These are phyloP conservation scores for Dactylellina cionopaga DNA, from an alignment of 2,329 filamentous ascomycete genomes.

Conservation along the genomic window DNA sequence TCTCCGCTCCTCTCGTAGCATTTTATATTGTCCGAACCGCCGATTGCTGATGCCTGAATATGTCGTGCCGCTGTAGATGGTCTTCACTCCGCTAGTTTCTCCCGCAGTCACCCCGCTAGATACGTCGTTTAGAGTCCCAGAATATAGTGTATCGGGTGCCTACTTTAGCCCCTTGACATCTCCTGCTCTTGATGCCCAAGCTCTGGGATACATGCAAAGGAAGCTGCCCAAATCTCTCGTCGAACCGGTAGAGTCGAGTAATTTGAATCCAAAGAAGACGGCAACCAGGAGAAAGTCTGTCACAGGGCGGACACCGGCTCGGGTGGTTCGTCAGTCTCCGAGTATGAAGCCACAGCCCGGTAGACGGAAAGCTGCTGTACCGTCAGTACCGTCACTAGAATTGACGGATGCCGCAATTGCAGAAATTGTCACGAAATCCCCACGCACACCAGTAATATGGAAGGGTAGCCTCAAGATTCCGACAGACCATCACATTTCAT, in stretches of 20 bases:
- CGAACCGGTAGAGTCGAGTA: conserved; percentile 60
- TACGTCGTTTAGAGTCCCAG: conserved; percentile 69
- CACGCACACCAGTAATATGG: conserved; percentile 54
- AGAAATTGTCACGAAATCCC: conserved; percentile 61
- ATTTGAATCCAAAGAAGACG: conserved; percentile 47
- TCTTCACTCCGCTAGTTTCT: conserved; percentile 82
- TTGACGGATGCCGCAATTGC: conserved; percentile 63
- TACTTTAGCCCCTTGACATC: conserved; percentile 88
- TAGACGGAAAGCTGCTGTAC: conserved; percentile 62
- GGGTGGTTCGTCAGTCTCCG: conserved; percentile 73
- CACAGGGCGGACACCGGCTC: conserved; percentile 51
- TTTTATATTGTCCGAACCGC: background rate
- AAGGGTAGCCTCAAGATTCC: conserved; percentile 33
- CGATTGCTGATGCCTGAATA: conserved; percentile 21
- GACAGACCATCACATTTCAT: conserved; percentile 37
- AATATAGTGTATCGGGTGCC: conserved; percentile 73
- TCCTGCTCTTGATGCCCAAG: conserved; percentile 78
- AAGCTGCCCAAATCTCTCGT: conserved; percentile 65
- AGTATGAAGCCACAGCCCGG: conserved; percentile 74
- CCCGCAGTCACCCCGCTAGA: conserved; percentile 86
- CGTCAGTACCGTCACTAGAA: conserved; percentile 64
- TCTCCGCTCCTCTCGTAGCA: conserved; percentile 10
- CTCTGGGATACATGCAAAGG: conserved; percentile 47
- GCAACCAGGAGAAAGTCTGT: conserved; percentile 46
- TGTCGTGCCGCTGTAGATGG: conserved; percentile 65